Base-by-base conservation (phyloP, 2,329 filamentous ascomycete species). In the Scytalidium lignicola region DNA sequence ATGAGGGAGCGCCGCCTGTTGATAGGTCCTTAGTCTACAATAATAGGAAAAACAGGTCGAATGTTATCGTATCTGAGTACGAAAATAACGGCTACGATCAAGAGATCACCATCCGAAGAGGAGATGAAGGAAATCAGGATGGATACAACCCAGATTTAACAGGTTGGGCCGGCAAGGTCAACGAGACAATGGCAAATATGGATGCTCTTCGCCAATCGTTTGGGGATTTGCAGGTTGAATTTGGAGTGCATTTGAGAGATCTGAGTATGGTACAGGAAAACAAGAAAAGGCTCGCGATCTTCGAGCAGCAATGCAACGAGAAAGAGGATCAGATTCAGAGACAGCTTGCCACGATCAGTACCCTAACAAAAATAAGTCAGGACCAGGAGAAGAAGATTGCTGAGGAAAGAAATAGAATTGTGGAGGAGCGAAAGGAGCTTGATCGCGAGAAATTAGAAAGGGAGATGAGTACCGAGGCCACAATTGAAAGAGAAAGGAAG, bases 301-400 rank as follows among this genome's bases (percentile, higher is more conserved):
- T 47, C 18, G 20, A 49, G 29, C 3, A 47, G 26, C 42, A 51
- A 42, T 50, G 48, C 21, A 46, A 15, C 29, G 41, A 43, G 2
- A 53, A 53, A 26, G 51, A 55, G 19, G 32, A 43, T 40, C 43
- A 43, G 21, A 50, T 52, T 32, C 28, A 40, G 22, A 29, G 45
- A 2, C 41, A 50, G 12, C 19, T 29, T 13, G 41, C n/a, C 13
- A 40, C 48, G 8, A 46, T 51, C 26, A n/a, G 44, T 26, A 49
- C 45, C 13, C 17, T 51, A 18, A 8, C n/a, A 20, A 41, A 50
- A 13, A 20, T 32, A 15, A 20, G 13, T 22, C 9, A 23, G 10
- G 44, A 47, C 8, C 5, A 50, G 15, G 41, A 51, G 44, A 22
- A 46, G 21, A 3, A 45, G 32, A 7, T 49, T n/a, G 41, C 37